These are phyloP conservation scores for Melastoma candidum DNA, from an alignment of 441 rosid species.

Conservation along the genomic window DNA sequence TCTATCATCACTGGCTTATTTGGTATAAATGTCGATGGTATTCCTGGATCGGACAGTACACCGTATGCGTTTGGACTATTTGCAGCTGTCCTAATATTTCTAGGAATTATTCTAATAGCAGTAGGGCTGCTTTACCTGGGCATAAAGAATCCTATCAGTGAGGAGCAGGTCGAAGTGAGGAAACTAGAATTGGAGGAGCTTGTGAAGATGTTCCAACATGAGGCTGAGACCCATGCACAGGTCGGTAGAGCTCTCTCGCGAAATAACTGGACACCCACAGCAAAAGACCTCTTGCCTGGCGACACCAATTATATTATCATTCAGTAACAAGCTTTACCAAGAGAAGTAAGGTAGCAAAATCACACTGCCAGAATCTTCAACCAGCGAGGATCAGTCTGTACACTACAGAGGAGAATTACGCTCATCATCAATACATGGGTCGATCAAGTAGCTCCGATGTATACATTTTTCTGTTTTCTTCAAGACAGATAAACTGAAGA, in stretches of 20 bases:
- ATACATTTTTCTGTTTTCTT: too few species aligned
- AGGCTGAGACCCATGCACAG: conserved; percentile 95
- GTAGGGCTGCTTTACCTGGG: conserved; percentile 74
- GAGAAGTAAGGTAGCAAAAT: too few species aligned
- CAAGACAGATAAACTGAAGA: too few species aligned
- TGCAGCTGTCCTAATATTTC: conserved; percentile 35
- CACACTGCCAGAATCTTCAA: too few species aligned
- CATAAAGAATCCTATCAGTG: conserved; percentile 49
- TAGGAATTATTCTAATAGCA: conserved; percentile 50
- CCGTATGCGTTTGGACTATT: conserved; percentile 90
- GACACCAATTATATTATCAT: conserved; percentile 54
- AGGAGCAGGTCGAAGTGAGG: conserved; percentile 58
- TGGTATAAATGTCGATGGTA: conserved; percentile 96
- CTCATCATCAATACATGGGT: too few species aligned
- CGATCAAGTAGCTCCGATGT: too few species aligned
- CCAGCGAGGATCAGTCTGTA: too few species aligned
- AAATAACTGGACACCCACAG: conserved; percentile 68
- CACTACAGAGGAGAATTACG: too few species aligned
- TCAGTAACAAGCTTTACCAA: conserved; percentile 13
- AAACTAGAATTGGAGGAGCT: conserved; percentile 74
- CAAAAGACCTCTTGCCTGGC: conserved; percentile 40
- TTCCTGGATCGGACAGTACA: conserved; percentile 64
- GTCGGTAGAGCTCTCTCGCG: conserved; percentile 35
- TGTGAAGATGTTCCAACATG: conserved; percentile 87
- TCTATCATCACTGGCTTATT: conserved; percentile 71